Conservation (phyloP, 208 protist genomes). For the Wallacemonas collosoma region DNA sequence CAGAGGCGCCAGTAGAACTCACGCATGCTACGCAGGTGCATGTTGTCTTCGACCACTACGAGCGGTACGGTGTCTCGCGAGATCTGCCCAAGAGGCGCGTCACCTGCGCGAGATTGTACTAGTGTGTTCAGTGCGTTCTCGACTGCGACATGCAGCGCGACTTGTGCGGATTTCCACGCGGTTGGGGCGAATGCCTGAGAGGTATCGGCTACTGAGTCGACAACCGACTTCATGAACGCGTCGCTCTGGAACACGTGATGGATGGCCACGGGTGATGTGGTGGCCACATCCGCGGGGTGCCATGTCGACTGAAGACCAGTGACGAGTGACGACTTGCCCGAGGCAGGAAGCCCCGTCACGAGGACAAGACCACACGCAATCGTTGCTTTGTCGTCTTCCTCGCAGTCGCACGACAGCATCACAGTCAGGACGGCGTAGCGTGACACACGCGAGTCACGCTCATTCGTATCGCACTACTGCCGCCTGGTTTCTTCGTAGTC, state of each 20-base stretch:
- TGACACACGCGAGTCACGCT: too few relatives aligned
- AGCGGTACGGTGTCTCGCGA: conserved; percentile 13
- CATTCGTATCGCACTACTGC: too few relatives aligned
- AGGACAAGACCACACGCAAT: conserved; percentile 35
- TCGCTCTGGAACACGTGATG: conserved; percentile 30
- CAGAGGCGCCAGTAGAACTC: conserved; percentile 73
- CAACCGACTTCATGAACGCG: conserved; percentile 21
- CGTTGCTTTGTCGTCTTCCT: neutral
- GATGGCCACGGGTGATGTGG: neutral
- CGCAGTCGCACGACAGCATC: neutral
- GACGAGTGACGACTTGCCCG: conserved; percentile 70
- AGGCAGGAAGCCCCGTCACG: conserved; percentile 60
- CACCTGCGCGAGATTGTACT: too few relatives aligned
- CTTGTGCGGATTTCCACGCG: neutral
- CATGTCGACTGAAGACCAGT: neutral
- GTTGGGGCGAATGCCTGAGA: neutral
- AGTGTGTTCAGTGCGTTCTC: neutral
- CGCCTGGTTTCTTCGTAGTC: too few relatives aligned
- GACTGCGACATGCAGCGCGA: neutral
- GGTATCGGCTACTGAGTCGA: neutral
- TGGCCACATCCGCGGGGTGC: neutral
- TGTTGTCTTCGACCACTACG: conserved; percentile 81
- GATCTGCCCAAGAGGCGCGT: too few relatives aligned
- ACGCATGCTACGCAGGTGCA: conserved; percentile 80
- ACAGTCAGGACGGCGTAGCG: too few relatives aligned